Base-by-base conservation (phyloP, 331 rosid species). In the Acacia pycnantha region DNA sequence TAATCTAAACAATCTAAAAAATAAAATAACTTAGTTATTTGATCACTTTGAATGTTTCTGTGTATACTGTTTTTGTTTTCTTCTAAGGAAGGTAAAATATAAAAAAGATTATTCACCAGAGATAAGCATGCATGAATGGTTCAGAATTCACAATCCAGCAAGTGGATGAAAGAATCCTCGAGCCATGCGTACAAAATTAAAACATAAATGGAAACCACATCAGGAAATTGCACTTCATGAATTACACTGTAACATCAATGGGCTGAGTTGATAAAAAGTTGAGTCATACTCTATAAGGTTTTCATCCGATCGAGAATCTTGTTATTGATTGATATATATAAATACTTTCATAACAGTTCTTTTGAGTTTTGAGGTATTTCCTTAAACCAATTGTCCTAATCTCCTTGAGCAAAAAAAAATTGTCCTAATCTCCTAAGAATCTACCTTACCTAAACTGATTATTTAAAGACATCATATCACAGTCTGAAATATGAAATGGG, bases 301-400 rank as follows among this genome's bases (percentile, higher is more conserved):
- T 35, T 35, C 37, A 35, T 4, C 4, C 5, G 35, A 31, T 31
- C 3, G 35, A 33, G 1, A 35, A 35, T 35, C 40, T 35, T 35
- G 0, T 35, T 5, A 3, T 7, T 35, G 1, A 3, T 0, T 7
- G 3, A 5, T 35, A 35, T 35, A 1, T 35, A 5, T 37, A 37
- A 37, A 0, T 37, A 43, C 0, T 43, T 43, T 9, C 2, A 0
- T 43, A 9, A 43, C 12, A 1, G 0, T 0, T 41, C 2, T 8
- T 8, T 9, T 2, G 0, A 41, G 0, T 9, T 8, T 8, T 8
- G 12, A 43, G 3, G 12, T 37, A 37, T 8, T 43, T 43, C 12
- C 0, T 43, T 43, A 43, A 43, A 0, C 46, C 13, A 1, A 6
- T 37, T 0, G 41, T 43, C 11, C 12, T 10, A 43, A n/a, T n/a